phyloP scores from a whole-genome alignment of 2,329 filamentous ascomycete genomes.

The Berkeleyomyces rouxiae region DNA sequence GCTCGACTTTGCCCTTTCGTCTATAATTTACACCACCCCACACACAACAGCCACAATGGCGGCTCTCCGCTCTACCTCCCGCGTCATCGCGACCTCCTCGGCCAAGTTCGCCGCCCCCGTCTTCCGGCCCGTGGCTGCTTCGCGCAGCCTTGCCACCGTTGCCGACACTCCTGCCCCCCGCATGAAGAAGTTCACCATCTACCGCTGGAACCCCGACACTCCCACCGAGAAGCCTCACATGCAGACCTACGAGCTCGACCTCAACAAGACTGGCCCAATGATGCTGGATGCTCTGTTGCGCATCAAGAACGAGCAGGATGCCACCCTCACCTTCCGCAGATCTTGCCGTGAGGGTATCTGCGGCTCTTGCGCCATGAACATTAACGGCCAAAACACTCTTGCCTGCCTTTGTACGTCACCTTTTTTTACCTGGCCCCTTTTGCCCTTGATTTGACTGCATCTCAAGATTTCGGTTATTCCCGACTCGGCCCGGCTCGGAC shows the following conservation, averaged over 20 bases:
- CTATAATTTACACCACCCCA: neutral
- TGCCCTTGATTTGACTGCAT: neutral
- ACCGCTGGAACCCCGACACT: conserved; percentile 93
- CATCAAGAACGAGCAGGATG: conserved; percentile 98
- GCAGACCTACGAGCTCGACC: conserved; percentile 85
- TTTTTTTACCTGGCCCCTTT: neutral
- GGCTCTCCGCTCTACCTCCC: conserved; percentile 42
- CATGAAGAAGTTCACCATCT: conserved; percentile 94
- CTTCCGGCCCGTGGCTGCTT: conserved; percentile 26
- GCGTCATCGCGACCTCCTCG: conserved; percentile 33
- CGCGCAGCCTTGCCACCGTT: conserved; percentile 38
- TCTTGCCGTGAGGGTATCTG: conserved; percentile 98
- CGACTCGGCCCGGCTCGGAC: conserved; percentile 3
- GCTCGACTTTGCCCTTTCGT: neutral
- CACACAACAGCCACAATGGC: conserved; percentile 30
- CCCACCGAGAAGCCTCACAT: conserved; percentile 86
- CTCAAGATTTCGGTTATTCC: neutral
- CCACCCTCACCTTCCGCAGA: conserved; percentile 86
- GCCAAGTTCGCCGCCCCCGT: conserved; percentile 25
- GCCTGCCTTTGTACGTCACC: conserved; percentile 77
- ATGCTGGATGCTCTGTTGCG: conserved; percentile 89
- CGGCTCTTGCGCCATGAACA: conserved; percentile 98
- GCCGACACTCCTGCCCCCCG: conserved; percentile 43
- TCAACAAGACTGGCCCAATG: conserved; percentile 99
- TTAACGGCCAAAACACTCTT: conserved; percentile 94